Base-by-base conservation (phyloP, 441 rosid genomes). In the Capsella rubella region DNA sequence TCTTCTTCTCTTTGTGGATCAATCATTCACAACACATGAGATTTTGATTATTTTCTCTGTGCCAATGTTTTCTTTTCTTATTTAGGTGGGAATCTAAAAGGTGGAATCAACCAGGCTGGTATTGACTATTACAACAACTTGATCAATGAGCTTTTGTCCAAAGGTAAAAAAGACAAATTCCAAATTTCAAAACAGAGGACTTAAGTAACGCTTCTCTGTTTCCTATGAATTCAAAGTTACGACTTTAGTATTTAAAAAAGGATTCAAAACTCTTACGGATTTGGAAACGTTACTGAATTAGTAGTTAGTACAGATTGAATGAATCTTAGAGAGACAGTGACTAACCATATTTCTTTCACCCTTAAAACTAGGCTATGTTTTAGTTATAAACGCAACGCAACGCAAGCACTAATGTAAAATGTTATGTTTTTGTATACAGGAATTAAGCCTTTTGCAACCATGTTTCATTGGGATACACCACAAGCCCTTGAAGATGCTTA, bases 51-150 rank as follows among this genome's bases (percentile, higher is more conserved):
- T 7, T 57, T 21, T 16, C 11, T 15, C 8, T 60, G 18, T 51
- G 57, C n/a, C 73, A 62, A 62, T 49, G 3, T 6, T 29, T 1
- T 40, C 40, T 13, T 65, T 39, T 59, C 47, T 64, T 64, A 0
- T 42, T 65, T 65, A 87, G 88, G 67, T 73, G 91, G 92, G 54
- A 84, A 82, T 67, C 34, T 83, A 29, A 77, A 78, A 15, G 83
- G 85, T 7, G 93, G 94, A 77, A 77, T 89, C 56, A 87, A 87
- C 74, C 78, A 78, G 34, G 79, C 78, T 40, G 69, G 72, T 45
- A 91, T 86, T 49, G 73, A 78, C 67, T 78, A 81, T 77, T 90
- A 90, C 85, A 87, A 87, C 76, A 79, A 80, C 55, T 86, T 89
- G 70, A 85, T 89, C 80, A 77, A 89, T 58, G 78, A 71, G 67